These are phyloP conservation scores for Pyrrhoderma lamaoense DNA, from an alignment of 1,284 basidiomycete genomes.

Conservation along the genomic window DNA sequence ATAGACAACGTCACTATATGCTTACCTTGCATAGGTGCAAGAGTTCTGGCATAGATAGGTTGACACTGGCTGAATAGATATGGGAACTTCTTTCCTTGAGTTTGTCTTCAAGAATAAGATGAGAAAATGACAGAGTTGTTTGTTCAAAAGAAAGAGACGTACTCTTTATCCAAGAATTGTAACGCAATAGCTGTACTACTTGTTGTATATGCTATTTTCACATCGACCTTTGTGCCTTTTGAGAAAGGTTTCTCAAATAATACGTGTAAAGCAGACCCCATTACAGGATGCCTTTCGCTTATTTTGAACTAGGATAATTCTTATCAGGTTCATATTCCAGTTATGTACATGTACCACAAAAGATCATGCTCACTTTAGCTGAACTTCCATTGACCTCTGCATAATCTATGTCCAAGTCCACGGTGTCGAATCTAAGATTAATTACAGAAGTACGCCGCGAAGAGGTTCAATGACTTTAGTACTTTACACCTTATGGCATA, in stretches of 20 bases:
- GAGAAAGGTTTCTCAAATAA: constrained; percentile 36
- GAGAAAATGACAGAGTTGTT: too few species aligned
- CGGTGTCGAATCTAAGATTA: constrained; percentile 27
- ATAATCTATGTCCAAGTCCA: constrained; percentile 11
- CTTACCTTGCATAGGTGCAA: constrained; percentile 75
- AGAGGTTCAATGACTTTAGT: constrained; percentile 14
- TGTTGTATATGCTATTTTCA: constrained; percentile 67
- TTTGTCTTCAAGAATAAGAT: constrained; percentile 53
- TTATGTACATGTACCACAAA: constrained; percentile 32
- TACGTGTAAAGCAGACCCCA: constrained; percentile 65
- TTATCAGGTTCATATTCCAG: constrained; percentile 4
- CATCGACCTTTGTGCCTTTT: constrained; percentile 40
- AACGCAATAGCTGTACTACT: constrained; percentile 76
- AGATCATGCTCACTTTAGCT: background rate
- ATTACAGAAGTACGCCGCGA: constrained; percentile 17
- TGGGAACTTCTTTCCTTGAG: constrained; percentile 79
- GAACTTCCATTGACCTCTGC: constrained; percentile 33
- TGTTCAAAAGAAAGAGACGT: constrained; percentile 22
- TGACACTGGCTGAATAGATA: constrained; percentile 95
- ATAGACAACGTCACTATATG: background rate
- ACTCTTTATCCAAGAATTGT: constrained; percentile 91
- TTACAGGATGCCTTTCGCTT: constrained; percentile 50
- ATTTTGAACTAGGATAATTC: constrained; percentile 40
- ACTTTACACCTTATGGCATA: too few species aligned
- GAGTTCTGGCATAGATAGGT: constrained; percentile 79